phyloP scores from a whole-genome alignment of 2,329 filamentous ascomycete species.

The Trichoderma cornu-damae region DNA sequence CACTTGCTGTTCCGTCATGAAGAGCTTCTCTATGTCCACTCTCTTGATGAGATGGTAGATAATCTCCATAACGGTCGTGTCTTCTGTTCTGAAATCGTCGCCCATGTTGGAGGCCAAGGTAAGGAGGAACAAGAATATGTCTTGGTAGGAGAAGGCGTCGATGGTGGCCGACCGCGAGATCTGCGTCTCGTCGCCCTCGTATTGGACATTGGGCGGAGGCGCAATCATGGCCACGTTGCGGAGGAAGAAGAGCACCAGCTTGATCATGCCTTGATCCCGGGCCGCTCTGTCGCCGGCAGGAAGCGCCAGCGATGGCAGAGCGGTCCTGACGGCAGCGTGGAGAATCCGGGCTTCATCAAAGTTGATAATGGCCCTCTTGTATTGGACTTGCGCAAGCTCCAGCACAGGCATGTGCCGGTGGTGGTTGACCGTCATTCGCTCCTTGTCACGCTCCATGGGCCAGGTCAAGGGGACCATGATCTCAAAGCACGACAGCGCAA shows the following conservation, averaged over 20 bases:
- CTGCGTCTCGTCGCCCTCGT: conserved; percentile 84
- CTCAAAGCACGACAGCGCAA: conserved; percentile 82
- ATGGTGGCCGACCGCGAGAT: conserved; percentile 84
- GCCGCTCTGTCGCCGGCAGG: conserved; percentile 68
- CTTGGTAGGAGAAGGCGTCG: conserved; percentile 83
- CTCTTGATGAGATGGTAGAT: conserved; percentile 91
- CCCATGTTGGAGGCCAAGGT: conserved; percentile 89
- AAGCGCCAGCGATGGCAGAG: conserved; percentile 78
- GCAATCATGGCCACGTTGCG: conserved; percentile 84
- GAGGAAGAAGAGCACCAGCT: conserved; percentile 80
- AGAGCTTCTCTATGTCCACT: conserved; percentile 76
- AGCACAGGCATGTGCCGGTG: conserved; percentile 87
- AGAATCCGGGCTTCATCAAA: conserved; percentile 73
- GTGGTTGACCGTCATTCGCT: conserved; percentile 86
- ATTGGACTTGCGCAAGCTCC: conserved; percentile 78
- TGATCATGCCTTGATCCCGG: conserved; percentile 88
- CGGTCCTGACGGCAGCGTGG: conserved; percentile 73
- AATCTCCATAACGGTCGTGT: conserved; percentile 84
- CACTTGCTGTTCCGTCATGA: conserved; percentile 72
- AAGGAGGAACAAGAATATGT: conserved; percentile 78
- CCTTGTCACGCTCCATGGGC: conserved; percentile 76
- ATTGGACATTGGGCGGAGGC: conserved; percentile 64
- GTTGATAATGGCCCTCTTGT: conserved; percentile 85
- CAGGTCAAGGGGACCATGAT: conserved; percentile 89
- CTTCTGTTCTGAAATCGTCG: conserved; percentile 85